phyloP scores from a whole-genome alignment of 176 grass and related monocot species.

The Raddia guianensis region DNA sequence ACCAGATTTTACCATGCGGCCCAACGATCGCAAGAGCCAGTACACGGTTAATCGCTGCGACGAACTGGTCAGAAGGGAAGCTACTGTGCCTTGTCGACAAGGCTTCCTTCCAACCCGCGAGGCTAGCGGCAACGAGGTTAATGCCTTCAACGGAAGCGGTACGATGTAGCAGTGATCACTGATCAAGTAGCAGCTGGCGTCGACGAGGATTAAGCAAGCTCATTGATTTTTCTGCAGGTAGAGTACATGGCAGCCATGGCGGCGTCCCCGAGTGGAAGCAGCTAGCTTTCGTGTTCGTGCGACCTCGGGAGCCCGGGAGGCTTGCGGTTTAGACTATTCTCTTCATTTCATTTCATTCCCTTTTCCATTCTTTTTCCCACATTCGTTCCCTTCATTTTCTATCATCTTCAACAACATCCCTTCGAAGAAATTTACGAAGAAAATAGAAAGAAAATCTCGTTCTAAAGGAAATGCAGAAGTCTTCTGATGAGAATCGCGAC shows the following conservation, averaged over 20 bases:
- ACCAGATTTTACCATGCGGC: neutral
- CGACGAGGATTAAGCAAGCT: neutral
- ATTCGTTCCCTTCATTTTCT: no score
- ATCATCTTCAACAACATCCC: no score
- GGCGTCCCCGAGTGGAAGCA: neutral
- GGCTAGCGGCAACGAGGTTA: neutral
- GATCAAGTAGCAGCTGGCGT: constrained; percentile 20
- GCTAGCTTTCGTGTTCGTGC: neutral
- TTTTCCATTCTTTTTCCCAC: no score
- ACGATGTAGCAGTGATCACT: neutral
- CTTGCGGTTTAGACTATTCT: neutral
- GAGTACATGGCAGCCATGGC: neutral
- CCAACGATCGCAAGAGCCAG: neutral
- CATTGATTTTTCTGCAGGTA: neutral
- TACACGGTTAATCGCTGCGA: neutral
- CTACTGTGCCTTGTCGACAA: neutral
- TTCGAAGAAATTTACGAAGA: no score
- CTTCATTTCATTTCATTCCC: no score
- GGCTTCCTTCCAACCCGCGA: neutral
- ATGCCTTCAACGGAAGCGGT: neutral
- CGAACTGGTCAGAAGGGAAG: neutral
- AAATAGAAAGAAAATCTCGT: no score
- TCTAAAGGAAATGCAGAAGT: no score
- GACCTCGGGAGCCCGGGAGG: neutral
- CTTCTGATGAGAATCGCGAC: no score